Evolutionary conservation across 441 rosid species (phyloP).

Genomic region (Populus hybrid): DNA sequence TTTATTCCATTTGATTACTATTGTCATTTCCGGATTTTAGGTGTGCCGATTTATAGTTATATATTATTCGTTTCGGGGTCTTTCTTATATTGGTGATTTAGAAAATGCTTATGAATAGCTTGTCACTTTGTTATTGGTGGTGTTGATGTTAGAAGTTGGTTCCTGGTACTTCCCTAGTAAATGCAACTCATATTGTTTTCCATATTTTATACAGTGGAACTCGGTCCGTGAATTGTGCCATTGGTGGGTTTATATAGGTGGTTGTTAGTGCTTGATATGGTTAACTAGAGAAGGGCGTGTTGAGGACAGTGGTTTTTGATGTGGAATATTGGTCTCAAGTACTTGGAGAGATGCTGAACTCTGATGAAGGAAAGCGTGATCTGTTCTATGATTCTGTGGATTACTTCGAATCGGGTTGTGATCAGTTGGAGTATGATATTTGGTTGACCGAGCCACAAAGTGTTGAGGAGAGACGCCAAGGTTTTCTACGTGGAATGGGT

Average conservation of each 20-base stretch:
- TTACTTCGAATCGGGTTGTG: constrained; percentile 24
- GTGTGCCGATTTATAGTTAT: constrained; percentile 1
- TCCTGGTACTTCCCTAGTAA: constrained; percentile 35
- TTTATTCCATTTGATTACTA: constrained; percentile 31
- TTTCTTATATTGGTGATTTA: constrained; percentile 11
- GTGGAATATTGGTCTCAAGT: constrained; percentile 32
- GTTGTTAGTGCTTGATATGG: constrained; percentile 20
- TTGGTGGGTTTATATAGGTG: constrained; percentile 35
- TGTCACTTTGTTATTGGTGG: constrained; percentile 24
- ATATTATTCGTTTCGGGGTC: constrained; percentile 27
- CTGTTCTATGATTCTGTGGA: constrained; percentile 68
- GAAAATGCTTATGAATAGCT: constrained; percentile 19
- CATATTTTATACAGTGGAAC: constrained; percentile 24
- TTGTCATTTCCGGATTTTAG: constrained; percentile 20
- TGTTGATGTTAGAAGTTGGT: constrained; percentile 30
- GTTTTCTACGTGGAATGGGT: constrained; percentile 52
- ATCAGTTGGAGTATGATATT: constrained; percentile 35
- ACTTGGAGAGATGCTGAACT: constrained; percentile 50
- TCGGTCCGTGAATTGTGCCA: constrained; percentile 46
- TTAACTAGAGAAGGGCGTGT: constrained; percentile 20
- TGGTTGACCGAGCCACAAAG: constrained; percentile 65
- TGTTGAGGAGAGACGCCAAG: constrained; percentile 60
- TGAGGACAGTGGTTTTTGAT: constrained; percentile 17
- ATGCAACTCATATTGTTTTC: constrained; percentile 16
- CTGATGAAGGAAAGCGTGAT: constrained; percentile 40